A percentile compares a stretch with the other conserved stretches of the same genome.
phyloP scores from a whole-genome alignment of 257 asterid genomes.

The Solanum virginianum region DNA sequence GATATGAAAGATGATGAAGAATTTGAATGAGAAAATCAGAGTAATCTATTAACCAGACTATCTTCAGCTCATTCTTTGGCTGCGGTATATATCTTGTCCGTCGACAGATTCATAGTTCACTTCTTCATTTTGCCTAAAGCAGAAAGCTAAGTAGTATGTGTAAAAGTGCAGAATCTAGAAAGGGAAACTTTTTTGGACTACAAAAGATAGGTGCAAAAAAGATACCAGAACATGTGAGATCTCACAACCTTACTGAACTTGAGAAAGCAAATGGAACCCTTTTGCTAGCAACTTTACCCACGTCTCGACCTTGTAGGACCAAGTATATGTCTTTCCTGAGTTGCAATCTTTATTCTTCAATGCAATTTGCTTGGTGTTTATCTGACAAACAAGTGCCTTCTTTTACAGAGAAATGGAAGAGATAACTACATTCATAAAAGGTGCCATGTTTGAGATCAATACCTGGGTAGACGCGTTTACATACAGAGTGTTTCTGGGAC shows the following conservation, averaged over 20 bases:
- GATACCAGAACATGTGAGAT: constrained; percentile 81
- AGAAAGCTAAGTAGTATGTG: constrained; percentile 16
- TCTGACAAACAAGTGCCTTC: not conserved
- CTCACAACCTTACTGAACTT: constrained; percentile 74
- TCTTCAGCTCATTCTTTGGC: constrained; percentile 47
- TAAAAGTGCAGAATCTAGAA: constrained; percentile 44
- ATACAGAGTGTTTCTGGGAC: constrained; percentile 98
- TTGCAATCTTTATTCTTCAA: not conserved
- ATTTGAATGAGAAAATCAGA: constrained; percentile 24
- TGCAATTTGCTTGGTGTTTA: not conserved
- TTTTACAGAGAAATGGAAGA: constrained; percentile 74
- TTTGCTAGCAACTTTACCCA: constrained; percentile 75
- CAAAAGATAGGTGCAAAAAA: constrained; percentile 77
- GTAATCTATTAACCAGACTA: constrained; percentile 17
- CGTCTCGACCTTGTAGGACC: constrained; percentile 78
- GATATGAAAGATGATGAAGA: constrained; percentile 43
- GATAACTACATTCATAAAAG: constrained; percentile 69
- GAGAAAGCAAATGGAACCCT: constrained; percentile 83
- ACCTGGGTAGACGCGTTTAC: constrained; percentile 89
- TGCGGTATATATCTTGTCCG: constrained; percentile 38
- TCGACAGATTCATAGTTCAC: not conserved
- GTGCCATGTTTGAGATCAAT: constrained; percentile 82
- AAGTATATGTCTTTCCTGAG: constrained; percentile 38
- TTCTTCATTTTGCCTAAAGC: constrained; percentile 9
- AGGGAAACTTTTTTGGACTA: constrained; percentile 64